phyloP scores from a whole-genome alignment of 73 alveolate genomes.

The Vitrella brassicaformis region DNA sequence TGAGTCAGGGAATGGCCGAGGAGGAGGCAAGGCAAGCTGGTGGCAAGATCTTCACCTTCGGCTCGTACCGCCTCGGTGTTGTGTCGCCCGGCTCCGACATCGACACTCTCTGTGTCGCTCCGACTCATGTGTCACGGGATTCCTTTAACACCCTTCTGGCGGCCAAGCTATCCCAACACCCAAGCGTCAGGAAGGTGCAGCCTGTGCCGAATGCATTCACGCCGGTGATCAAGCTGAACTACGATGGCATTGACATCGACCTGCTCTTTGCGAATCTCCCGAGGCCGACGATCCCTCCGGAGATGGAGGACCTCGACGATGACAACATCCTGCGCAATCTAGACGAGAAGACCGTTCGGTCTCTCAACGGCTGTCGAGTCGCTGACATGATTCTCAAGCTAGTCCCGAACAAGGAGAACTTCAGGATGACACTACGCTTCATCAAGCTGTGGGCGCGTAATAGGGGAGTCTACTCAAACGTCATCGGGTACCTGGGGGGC shows the following conservation, averaged over 20 bases:
- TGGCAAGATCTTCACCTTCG: constrained; percentile 83
- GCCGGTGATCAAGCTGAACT: constrained; percentile 76
- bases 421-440: constrained; percentile 68
- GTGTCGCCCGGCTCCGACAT: constrained; percentile 86
- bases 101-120: constrained; percentile 87
- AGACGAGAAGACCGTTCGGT: constrained; percentile 61
- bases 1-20: constrained; percentile 47
- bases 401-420: constrained; percentile 68
- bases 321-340: constrained; percentile 73
- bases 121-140: constrained; percentile 2
- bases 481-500: constrained; percentile 88
- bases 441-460: constrained; percentile 92
- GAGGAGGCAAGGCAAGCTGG: constrained; percentile 69
- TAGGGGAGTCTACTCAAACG: constrained; percentile 83
- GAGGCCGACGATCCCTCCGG: constrained; percentile 54
- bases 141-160: constrained; percentile 5
- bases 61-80: constrained; percentile 90
- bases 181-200: constrained; percentile 59
- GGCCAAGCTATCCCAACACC: constrained; percentile 45
- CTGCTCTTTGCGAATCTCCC: constrained; percentile 58
- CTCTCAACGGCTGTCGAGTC: constrained; percentile 88
- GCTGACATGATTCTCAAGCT: constrained; percentile 69
- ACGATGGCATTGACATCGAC: constrained; percentile 74
- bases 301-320: constrained; percentile 61
- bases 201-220: constrained; percentile 72